Percentiles rank a stretch among this genome's conserved stretches.
Evolutionary conservation across 306 rosid species (phyloP).

Genomic region (Cucurbita ficifolia): DNA sequence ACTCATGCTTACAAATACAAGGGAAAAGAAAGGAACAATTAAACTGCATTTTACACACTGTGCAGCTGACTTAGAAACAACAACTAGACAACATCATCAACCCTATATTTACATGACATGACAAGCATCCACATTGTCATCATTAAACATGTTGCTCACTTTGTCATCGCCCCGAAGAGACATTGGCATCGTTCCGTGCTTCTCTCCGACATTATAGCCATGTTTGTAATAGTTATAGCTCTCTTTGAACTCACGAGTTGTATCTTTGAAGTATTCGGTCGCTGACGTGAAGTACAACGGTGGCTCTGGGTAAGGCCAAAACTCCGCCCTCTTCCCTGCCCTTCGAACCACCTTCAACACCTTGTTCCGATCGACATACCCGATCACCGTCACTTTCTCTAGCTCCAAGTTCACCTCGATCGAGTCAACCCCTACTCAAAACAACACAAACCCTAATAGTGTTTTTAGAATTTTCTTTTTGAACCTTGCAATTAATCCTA

Average conservation of each 20-base stretch:
- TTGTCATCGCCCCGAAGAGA: slow-evolving; percentile 78
- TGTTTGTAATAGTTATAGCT: slow-evolving; percentile 81
- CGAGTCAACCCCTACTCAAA: slow-evolving; percentile 53
- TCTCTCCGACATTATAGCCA: slow-evolving; percentile 71
- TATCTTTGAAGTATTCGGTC: slow-evolving; percentile 51
- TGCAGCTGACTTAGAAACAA: neutral
- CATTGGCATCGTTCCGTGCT: slow-evolving; percentile 51
- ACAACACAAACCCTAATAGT: neutral
- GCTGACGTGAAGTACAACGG: slow-evolving; percentile 75
- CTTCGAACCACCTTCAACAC: slow-evolving; percentile 75
- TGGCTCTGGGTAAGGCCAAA: slow-evolving; percentile 73
- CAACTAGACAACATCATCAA: neutral
- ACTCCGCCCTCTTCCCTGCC: slow-evolving; percentile 79
- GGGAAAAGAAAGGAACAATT: neutral
- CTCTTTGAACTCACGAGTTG: slow-evolving; percentile 54
- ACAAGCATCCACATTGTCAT: slow-evolving; percentile 84
- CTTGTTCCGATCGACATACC: slow-evolving; percentile 75
- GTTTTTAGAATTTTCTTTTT: neutral
- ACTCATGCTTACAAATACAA: neutral
- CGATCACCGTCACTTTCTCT: slow-evolving; percentile 56
- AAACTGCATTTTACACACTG: neutral
- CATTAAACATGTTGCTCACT: slow-evolving; percentile 91
- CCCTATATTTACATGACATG: slow-evolving; percentile 39
- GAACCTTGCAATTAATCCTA: neutral
- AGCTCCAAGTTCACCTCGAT: slow-evolving; percentile 56